Base-by-base conservation (phyloP, 2,329 filamentous ascomycete genomes). In the Monilinia polystroma region DNA sequence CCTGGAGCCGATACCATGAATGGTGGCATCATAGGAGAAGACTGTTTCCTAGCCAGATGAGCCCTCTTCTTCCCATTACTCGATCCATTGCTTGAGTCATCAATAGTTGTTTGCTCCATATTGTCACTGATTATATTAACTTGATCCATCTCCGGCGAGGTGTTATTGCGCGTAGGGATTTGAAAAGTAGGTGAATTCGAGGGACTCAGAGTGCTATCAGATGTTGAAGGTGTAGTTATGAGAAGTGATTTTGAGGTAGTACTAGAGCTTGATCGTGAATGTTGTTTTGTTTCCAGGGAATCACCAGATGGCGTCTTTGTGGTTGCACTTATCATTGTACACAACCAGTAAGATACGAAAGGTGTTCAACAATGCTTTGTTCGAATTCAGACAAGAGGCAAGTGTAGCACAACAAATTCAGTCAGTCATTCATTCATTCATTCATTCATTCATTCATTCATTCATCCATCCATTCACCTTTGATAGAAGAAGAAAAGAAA, bases 1-100 rank as follows among this genome's bases (percentile, higher is more conserved):
- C 94, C 96, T 0, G 95, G 95, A 2, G 96, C 94, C 20, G 95
- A 98, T 67, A 98, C 93, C 91, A 99, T 97, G 77, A 99, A 99
- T 69, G 93, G 83, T 54, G 94, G 93, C 80, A 95, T 87, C 86
- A 89, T 86, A 4, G 87, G 87, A 66, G 80, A 86, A 14, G 86
- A 89, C 69, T 82, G 79, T 72, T 86, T 88, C 76, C 86, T 84
- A 26, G 32, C 8, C 32, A 66, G 20, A n/a, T 32, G 51, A 16
- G 57, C 29, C 53, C 60, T 69, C 66, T 62, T 63, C 29, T 35
- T 7, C 16, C 23, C 64, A 64, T 69, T 71, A 45, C 57, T 54
- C 8, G 68, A 64, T 23, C 69, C 64, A 64, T 69, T 71, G 41
- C 55, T 54, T 6, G 68, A 64, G 43, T 67, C 69, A 71, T 70